phyloP scores from a whole-genome alignment of 106 monocot species.

The Allium sativum region DNA sequence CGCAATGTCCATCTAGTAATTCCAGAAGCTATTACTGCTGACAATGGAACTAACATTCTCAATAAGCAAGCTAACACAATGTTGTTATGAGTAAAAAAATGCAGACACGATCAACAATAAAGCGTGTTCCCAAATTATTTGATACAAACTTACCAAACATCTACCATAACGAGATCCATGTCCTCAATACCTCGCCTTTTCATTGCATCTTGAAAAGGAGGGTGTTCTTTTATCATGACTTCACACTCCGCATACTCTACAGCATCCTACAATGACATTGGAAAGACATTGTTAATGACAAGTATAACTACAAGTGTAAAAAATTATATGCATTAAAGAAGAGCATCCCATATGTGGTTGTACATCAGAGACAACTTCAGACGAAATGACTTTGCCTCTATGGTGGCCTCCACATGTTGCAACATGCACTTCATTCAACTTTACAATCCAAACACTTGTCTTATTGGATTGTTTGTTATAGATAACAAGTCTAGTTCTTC shows the following conservation, averaged over 20 bases:
- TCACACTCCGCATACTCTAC: slow-evolving; percentile 98
- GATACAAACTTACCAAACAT: slow-evolving; percentile 67
- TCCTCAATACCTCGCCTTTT: slow-evolving; percentile 93
- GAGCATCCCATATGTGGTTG: slow-evolving; percentile 86
- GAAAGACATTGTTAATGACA: too few relatives aligned
- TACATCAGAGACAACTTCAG: slow-evolving; percentile 80
- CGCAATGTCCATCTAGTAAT: too few relatives aligned
- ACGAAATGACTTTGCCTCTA: slow-evolving; percentile 81
- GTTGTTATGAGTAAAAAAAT: too few relatives aligned
- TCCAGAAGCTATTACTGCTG: too few relatives aligned
- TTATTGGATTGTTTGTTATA: slow-evolving; percentile 89
- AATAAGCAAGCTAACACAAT: too few relatives aligned
- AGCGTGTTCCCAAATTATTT: too few relatives aligned
- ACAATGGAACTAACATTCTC: too few relatives aligned
- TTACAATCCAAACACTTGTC: slow-evolving; percentile 85
- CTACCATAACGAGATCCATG: slow-evolving; percentile 99
- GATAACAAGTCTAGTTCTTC: slow-evolving; percentile 75
- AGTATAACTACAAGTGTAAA: too few relatives aligned
- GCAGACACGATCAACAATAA: too few relatives aligned
- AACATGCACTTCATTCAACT: slow-evolving; percentile 87
- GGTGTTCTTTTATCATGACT: slow-evolving; percentile 75
- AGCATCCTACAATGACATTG: slow-evolving; percentile 52
- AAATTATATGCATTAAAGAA: too few relatives aligned
- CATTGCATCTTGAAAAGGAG: slow-evolving; percentile 93
- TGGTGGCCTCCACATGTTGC: slow-evolving; percentile 98